These are phyloP conservation scores for Macaranga tanarius DNA, from an alignment of 441 rosid species.

Conservation along the genomic window DNA sequence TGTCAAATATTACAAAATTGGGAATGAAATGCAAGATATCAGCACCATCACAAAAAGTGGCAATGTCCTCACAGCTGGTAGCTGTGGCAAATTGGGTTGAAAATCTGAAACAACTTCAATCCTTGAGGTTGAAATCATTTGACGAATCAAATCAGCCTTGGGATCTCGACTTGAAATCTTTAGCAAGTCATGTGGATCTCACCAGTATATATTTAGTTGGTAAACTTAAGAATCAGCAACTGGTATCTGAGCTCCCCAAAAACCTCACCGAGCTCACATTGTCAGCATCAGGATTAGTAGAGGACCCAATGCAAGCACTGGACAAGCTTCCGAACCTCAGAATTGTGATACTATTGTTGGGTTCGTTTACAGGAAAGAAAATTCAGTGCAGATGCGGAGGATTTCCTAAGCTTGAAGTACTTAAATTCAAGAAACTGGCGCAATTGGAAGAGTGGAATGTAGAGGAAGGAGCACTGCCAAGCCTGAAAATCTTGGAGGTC, in stretches of 20 bases:
- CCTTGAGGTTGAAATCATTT: constrained; percentile 6
- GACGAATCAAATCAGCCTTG: not conserved
- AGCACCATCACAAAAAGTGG: not conserved
- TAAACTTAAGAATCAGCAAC: constrained; percentile 2
- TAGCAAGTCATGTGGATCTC: not conserved
- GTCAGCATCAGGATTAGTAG: not conserved
- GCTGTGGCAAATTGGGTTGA: not conserved
- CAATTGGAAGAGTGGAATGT: not conserved
- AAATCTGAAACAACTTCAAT: not conserved
- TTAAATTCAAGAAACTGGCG: constrained; percentile 1
- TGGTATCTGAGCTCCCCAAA: not conserved
- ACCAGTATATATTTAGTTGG: not conserved
- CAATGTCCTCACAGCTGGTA: not conserved
- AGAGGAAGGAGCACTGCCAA: not conserved
- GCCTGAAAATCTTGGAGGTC: constrained; percentile 8
- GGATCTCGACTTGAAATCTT: constrained; percentile 1
- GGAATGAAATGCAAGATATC: constrained; percentile 8
- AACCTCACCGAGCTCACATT: not conserved
- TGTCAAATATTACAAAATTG: not conserved
- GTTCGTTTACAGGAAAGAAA: not conserved
- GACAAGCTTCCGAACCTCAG: constrained; percentile 7
- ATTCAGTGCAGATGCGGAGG: not conserved
- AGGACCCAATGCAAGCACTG: not conserved
- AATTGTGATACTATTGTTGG: not conserved
- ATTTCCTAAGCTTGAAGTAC: constrained; percentile 9